Conservation (phyloP, 257 asterid genomes). For the Solanum pimpinellifolium region DNA sequence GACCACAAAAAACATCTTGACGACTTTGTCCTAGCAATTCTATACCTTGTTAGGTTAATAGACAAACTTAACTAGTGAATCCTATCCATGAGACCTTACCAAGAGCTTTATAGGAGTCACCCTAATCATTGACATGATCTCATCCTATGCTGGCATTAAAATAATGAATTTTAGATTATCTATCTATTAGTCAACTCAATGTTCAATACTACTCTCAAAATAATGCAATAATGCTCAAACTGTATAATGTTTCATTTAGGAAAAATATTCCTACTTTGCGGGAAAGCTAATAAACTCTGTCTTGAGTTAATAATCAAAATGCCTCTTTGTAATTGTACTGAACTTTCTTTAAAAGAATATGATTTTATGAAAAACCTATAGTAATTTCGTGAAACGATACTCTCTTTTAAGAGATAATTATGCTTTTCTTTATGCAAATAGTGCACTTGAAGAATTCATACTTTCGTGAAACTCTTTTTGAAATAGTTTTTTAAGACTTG, state of each 20-base stretch:
- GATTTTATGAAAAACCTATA: too few relatives aligned
- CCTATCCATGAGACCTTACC: not conserved
- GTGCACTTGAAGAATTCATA: not conserved
- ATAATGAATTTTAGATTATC: not conserved
- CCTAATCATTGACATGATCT: not conserved
- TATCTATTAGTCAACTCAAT: too few relatives aligned
- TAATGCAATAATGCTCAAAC: not conserved
- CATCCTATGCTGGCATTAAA: not conserved
- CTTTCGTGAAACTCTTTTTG: not conserved
- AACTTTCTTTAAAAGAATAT: not conserved
- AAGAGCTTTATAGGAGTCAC: not conserved
- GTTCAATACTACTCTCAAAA: not conserved
- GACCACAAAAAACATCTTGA: not conserved
- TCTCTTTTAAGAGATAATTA: not conserved
- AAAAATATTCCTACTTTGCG: not conserved
- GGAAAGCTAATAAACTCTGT: not conserved
- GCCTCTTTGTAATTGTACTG: not conserved
- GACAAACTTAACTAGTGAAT: not conserved
- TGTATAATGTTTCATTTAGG: not conserved
- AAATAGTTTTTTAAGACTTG: not conserved
- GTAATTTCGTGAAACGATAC: not conserved
- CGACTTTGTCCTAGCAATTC: not conserved
- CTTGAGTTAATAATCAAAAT: not conserved
- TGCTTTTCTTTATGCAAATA: not conserved
- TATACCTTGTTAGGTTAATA: not conserved